A percentile compares a stretch with the other conserved stretches of the same genome.
Evolutionary conservation across 2,329 filamentous ascomycete genomes (phyloP).

Genomic region (Paradendryphiella salina): DNA sequence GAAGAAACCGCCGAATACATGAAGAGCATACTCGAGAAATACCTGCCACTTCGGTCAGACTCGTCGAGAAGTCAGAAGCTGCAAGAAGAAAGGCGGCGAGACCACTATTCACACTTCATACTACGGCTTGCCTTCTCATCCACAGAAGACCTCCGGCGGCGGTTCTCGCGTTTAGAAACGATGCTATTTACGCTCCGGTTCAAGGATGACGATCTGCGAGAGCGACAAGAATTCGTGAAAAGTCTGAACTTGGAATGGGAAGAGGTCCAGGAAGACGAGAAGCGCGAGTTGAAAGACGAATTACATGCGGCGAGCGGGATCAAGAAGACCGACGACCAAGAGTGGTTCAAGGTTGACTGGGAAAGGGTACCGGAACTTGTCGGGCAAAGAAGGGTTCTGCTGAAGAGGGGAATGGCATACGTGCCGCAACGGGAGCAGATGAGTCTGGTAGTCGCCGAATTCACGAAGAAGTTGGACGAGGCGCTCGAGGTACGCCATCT

Average conservation of each 20-base stretch:
- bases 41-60: slow-evolving; percentile 77
- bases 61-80: slow-evolving; percentile 64
- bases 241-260: slow-evolving; percentile 84
- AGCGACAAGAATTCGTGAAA: slow-evolving; percentile 75
- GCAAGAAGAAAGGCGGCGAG: slow-evolving; percentile 79
- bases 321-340: slow-evolving; percentile 70
- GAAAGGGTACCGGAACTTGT: slow-evolving; percentile 88
- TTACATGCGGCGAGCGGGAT: slow-evolving; percentile 58
- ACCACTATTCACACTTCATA: slow-evolving; percentile 98
- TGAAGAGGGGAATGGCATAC: slow-evolving; percentile 83
- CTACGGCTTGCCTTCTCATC: slow-evolving; percentile 88
- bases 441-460: slow-evolving; percentile 88
- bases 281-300: slow-evolving; percentile 64
- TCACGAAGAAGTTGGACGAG: slow-evolving; percentile 75
- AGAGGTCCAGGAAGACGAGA: slow-evolving; percentile 77
- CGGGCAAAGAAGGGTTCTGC: slow-evolving; percentile 70
- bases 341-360: slow-evolving; percentile 97
- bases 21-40: slow-evolving; percentile 83
- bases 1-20: slow-evolving; percentile 83
- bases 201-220: slow-evolving; percentile 71
- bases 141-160: slow-evolving; percentile 84
- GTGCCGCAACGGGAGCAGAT: slow-evolving; percentile 85
- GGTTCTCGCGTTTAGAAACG: slow-evolving; percentile 84
- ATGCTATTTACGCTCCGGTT: slow-evolving; percentile 86
- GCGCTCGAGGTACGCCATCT: slow-evolving; percentile 70